Percentiles rank a stretch among this genome's conserved stretches.
These are phyloP conservation scores for Cryptococcus sp. DNA, from an alignment of 1,284 basidiomycete species.

Conservation along the genomic window DNA sequence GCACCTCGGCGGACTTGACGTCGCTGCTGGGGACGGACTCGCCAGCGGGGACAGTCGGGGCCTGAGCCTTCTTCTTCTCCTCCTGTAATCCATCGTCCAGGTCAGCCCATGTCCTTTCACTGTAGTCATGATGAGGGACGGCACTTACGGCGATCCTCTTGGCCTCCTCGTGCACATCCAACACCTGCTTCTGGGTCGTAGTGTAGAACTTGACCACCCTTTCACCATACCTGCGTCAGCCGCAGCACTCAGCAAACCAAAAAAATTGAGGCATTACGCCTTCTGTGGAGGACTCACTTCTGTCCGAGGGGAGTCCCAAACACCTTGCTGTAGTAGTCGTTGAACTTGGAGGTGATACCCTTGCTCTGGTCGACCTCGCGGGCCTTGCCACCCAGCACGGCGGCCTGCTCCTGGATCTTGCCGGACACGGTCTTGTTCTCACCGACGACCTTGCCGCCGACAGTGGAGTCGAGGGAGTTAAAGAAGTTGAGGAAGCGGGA, in stretches of 20 bases:
- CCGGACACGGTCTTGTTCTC: constrained; percentile 62
- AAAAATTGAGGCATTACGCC: neutral
- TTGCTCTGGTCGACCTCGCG: constrained; percentile 75
- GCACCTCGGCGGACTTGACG: constrained; percentile 14
- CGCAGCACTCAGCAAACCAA: neutral
- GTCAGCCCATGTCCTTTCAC: neutral
- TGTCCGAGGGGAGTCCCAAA: constrained; percentile 71
- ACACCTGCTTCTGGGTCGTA: constrained; percentile 67
- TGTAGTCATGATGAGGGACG: neutral
- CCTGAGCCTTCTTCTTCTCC: constrained; percentile 37
- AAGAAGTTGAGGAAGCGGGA: constrained; percentile 75
- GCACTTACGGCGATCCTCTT: constrained; percentile 51
- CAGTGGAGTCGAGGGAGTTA: constrained; percentile 62
- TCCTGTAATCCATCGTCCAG: constrained; percentile 25
- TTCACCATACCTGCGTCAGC: constrained; percentile 14
- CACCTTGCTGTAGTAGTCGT: constrained; percentile 73
- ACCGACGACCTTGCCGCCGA: constrained; percentile 59
- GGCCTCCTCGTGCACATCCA: constrained; percentile 57
- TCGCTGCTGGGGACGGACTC: constrained; percentile 15
- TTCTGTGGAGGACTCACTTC: constrained; percentile 48
- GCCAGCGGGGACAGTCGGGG: constrained; percentile 16
- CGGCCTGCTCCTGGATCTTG: constrained; percentile 58
- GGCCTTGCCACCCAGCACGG: constrained; percentile 63
- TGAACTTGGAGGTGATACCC: constrained; percentile 65
- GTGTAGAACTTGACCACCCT: constrained; percentile 57